phyloP scores from a whole-genome alignment of 345 rosid genomes.

The Moricandia arvensis region DNA sequence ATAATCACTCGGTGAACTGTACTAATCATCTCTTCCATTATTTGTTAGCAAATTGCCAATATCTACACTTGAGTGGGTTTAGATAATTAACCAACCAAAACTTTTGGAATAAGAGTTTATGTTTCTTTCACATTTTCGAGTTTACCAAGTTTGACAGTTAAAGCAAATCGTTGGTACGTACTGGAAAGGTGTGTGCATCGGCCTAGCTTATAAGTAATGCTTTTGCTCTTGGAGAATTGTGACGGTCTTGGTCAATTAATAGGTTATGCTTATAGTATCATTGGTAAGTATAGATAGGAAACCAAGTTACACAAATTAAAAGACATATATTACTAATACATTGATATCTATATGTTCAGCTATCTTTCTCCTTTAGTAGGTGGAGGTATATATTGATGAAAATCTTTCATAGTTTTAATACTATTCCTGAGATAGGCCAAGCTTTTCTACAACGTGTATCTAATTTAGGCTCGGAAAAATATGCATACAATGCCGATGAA shows the following conservation, averaged over 20 bases:
- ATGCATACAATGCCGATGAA: not conserved
- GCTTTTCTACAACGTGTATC: not conserved
- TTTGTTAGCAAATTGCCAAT: not conserved
- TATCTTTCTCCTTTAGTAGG: not conserved
- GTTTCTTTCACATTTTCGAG: not conserved
- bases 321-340: not conserved
- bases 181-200: not conserved
- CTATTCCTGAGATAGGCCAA: not conserved
- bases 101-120: not conserved
- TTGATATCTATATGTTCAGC: not conserved
- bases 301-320: not conserved
- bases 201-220: not conserved
- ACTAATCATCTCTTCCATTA: not conserved
- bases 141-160: not conserved
- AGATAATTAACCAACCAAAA: not conserved
- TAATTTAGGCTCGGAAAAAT: not conserved
- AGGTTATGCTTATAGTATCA: too few species aligned
- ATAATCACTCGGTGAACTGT: not conserved
- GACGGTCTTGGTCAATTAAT: not conserved
- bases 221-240: not conserved
- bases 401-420: not conserved
- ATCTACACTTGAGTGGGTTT: not conserved
- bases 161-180: not conserved
- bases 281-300: not conserved
- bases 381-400: not conserved